Evolutionary conservation across 257 asterid species (phyloP), one percentile per base, ranked within the genome.

Genomic region (Solanum tarijense): DNA sequence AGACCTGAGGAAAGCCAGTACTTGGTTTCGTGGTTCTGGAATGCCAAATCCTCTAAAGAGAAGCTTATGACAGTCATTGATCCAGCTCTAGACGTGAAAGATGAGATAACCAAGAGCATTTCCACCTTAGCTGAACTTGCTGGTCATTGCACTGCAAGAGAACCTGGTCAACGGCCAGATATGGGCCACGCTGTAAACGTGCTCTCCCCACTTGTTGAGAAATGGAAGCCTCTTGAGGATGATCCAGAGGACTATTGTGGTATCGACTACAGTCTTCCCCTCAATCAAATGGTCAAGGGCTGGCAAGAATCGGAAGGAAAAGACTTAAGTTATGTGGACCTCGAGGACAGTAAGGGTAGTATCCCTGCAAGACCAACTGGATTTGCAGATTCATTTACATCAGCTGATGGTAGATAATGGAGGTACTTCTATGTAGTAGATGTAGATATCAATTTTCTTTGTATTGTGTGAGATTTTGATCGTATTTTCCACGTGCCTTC

Each of bases 1-100:
- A 89, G 98, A 23, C 95, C 98, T 0, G 98, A 96, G 91, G 99
- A 96, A 75, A 96, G 95, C 93, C 99, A 94, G 11, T 96, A 96
- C 92, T 84, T 96, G 69, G 98, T 94, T 4, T 86, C 98, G 11
- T 96, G 97, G 97, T 96, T 96, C 93, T 95, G 98, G 98, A 91
- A 89, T 2, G 78, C 92, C 73, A 96, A 96, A 88, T 90, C 98
- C 12, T 92, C 85, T 81, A 90, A 90, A 87, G 98, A 94, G 88
- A 94, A 90, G 90, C 92, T 96, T 23, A 90, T 88, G 92, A 95
- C 93, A 5, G 94, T 96, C 8, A 89, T 96, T 9, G 98, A 96
- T 87, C 91, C 95, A 14, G 55, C 94, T 9, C 92, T 95, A 2
- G 93, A 91, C 16, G 41, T 39, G 6, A 94, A 94, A 85, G 93